Evolutionary conservation across 192 early-diverging fungal species (phyloP), one percentile per base, ranked within the genome.

Genomic region (Coemansia sp.): DNA sequence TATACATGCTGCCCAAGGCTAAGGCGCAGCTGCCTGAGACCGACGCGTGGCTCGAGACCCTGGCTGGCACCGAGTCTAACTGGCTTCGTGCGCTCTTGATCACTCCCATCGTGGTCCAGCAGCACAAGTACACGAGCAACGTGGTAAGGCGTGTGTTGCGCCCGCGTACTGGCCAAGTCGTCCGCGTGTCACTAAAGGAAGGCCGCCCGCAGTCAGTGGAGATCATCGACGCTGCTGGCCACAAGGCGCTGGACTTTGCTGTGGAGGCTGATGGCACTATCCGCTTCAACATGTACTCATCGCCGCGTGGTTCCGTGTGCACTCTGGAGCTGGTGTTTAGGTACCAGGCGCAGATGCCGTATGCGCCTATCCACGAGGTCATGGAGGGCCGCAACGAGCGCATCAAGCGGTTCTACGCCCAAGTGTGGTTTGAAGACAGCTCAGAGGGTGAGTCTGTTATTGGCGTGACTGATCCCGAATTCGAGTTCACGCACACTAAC

Each of bases 61-160:
- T 95, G 37, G 87, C 91, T 43, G 92, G 92, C 10, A 65, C 77
- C 7, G 67, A 85, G 5, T 85, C 85, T 56, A 88, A 83, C 28
- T 96, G 94, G 94, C 79, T 94, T 48, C 89, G 88, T 20, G 91
- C 93, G 3, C 74, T 96, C n/a, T 66, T 96, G 59, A 90, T 88
- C 1, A 76, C 89, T 23, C 81, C 86, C 14, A 77, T 87, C 26
- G 86, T 93, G 60, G 89, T 95, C 24, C 91, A 94, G 68, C 90
- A 86, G 50, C 82, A 85, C 68, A 77, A 79, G 62, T 88, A 84
- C 69, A 57, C 74, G 58, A 76, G 88, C 62, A 90, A 88, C 67
- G 82, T 83, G 42, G 72, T 88, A 5, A 74, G 74, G 18, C 85
- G 86, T 5, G 70, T 88, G 59, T 76, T 88, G 80, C 80, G 84